Evolutionary conservation across 192 early-diverging fungal genomes (phyloP).

Genomic region (Chytriomyces sp.): DNA sequence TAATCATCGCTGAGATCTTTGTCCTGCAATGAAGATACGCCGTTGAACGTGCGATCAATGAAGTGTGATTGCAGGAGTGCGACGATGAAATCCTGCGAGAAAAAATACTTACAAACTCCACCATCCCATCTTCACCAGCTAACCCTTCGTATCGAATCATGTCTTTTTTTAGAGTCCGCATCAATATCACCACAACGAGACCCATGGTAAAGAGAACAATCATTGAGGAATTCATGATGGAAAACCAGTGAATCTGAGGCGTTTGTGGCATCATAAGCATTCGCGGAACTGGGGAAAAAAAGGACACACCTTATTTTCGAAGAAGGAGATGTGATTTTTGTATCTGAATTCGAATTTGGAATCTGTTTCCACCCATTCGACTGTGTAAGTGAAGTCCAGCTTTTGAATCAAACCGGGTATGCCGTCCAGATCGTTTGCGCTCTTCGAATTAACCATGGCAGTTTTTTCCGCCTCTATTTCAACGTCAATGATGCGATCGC

Average conservation of each 20-base stretch:
- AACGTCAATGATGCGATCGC: conserved; percentile 49
- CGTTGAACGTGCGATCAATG: conserved; percentile 21
- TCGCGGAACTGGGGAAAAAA: neutral
- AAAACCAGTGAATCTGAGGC: conserved; percentile 89
- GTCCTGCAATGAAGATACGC: conserved; percentile 44
- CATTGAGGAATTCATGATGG: conserved; percentile 89
- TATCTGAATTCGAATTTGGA: conserved; percentile 76
- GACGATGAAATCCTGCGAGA: neutral
- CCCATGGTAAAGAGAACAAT: conserved; percentile 91
- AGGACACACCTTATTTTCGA: conserved; percentile 78
- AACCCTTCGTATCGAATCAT: conserved; percentile 85
- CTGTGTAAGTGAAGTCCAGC: conserved; percentile 76
- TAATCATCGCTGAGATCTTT: conserved; percentile 86
- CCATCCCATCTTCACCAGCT: conserved; percentile 61
- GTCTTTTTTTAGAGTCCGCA: conserved; percentile 89
- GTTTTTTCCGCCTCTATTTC: conserved; percentile 28
- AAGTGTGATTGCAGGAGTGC: neutral
- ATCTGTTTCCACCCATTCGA: conserved; percentile 61
- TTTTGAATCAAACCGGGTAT: conserved; percentile 20
- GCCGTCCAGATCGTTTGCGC: conserved; percentile 2
- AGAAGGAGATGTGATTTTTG: conserved; percentile 81
- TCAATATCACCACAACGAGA: conserved; percentile 87
- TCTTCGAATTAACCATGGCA: neutral
- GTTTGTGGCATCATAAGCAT: neutral
- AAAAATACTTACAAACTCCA: conserved; percentile 65